Evolutionary conservation across 2,329 filamentous ascomycete genomes (phyloP).

Genomic region (Botryotinia globosa): DNA sequence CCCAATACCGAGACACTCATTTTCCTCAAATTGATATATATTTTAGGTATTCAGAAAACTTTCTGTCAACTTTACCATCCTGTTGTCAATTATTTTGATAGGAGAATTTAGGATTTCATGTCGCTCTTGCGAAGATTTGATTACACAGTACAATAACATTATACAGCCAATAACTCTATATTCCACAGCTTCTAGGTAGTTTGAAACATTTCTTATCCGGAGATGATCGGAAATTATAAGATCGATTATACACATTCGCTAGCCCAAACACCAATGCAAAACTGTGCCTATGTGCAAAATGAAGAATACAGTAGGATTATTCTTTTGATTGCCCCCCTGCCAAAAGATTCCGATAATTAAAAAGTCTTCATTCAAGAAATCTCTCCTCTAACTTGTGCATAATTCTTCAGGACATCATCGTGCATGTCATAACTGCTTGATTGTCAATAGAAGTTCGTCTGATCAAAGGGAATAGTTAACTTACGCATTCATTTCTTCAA

Average conservation of each 20-base stretch:
- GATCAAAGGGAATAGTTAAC: not conserved
- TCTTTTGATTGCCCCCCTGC: not conserved
- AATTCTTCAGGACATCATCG: conserved; percentile 4
- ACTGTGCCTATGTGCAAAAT: not conserved
- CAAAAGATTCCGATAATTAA: not conserved
- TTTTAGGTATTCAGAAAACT: too few species aligned
- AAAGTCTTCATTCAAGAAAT: not conserved
- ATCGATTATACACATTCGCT: not conserved
- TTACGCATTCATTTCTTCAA: conserved; percentile 66
- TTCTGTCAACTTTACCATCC: not conserved
- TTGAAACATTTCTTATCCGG: not conserved
- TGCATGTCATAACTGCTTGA: conserved; percentile 2
- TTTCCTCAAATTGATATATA: not conserved
- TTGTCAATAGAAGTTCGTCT: not conserved
- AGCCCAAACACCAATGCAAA: not conserved
- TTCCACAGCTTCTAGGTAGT: not conserved
- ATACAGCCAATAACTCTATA: not conserved
- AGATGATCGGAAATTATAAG: not conserved
- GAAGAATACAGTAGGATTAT: not conserved
- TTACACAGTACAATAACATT: not conserved
- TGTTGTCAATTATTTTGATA: not conserved
- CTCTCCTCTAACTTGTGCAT: not conserved
- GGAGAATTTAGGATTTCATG: not conserved
- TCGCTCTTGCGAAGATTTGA: not conserved
- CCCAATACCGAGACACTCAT: too few species aligned